Base-by-base conservation (phyloP, 2,329 filamentous ascomycete species). In the Intubia oerlemansii region DNA sequence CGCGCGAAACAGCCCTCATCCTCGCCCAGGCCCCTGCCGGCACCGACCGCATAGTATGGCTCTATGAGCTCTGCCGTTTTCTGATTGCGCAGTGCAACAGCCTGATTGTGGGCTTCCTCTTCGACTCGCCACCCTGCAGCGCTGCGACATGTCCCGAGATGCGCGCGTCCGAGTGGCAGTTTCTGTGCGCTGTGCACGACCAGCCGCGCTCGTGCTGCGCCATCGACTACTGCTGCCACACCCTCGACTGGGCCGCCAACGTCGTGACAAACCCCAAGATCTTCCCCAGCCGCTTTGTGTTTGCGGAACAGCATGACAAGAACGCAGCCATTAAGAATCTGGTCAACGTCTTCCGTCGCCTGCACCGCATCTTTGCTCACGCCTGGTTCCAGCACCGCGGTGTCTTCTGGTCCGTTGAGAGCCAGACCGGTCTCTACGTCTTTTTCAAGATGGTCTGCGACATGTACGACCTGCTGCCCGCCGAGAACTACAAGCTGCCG, bases 201-300 rank as follows among this genome's bases (percentile, higher is more conserved):
- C 77, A 82, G 28, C 88, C 88, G 27, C 95, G 95, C 54, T 79
- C 76, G 42, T 98, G 88, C 57, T 93, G 85, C 51, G 88, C 88
- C 29, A 93, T 98, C 45, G 88, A 98, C 53, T 98, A 98, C 55
- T 93, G 84, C 62, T 95, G 85, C 49, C 88, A 98, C 48, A 98
- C 88, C 0, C 71, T 98, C 24, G 88, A 98, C 54, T 95, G 85
- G 81, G 88, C 88, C 3, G 84, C 81, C 32, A 92, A 90, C 43
- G 78, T 85, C 13, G 72, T 98, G 32, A 92, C 85, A 3, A 88
- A 82, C 42, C 78, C 81, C 31, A 93, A 93, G 57, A 77, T 88
- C 45, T 98, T 98, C 47, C 85, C 88, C 1, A 91, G 80, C 41
- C 68, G 88, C 30, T 66, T 91, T 37, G 61, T 66, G 29, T 42